A percentile compares a stretch with the other conserved stretches of the same genome.
Conservation (phyloP, 106 monocot species). For the Iris macrosiphon region DNA sequence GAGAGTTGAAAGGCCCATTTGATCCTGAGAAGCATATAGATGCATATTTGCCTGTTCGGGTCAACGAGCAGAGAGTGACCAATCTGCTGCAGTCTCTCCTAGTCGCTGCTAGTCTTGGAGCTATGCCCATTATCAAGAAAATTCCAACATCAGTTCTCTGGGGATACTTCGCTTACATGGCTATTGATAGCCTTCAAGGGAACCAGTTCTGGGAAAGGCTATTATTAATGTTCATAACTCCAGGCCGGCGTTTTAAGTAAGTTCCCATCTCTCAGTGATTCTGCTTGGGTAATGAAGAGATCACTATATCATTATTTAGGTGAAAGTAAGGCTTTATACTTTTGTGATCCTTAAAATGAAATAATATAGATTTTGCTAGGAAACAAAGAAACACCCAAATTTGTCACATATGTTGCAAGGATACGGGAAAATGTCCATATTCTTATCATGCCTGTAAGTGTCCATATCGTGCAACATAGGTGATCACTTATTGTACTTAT, state of each 20-base stretch:
- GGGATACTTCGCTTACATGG: conserved; percentile 54
- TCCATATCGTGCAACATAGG: too few relatives aligned
- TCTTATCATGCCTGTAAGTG: too few relatives aligned
- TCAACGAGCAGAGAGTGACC: conserved; percentile 63
- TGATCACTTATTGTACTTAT: too few relatives aligned
- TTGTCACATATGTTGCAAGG: too few relatives aligned
- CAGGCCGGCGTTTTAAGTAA: conserved; percentile 35
- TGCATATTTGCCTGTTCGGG: conserved; percentile 57
- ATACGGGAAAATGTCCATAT: too few relatives aligned
- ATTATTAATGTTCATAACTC: conserved; percentile 30
- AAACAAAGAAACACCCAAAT: too few relatives aligned
- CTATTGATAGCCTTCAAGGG: conserved; percentile 39
- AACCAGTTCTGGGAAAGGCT: conserved; percentile 54
- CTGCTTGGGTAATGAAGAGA: background rate
- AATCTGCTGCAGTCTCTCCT: conserved; percentile 46
- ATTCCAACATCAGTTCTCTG: conserved; percentile 46
- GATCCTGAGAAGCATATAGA: conserved; percentile 72
- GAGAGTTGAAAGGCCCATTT: conserved; percentile 18
- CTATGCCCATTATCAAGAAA: conserved; percentile 36
- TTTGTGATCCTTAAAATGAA: too few relatives aligned
- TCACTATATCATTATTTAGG: too few relatives aligned
- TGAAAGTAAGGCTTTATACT: too few relatives aligned
- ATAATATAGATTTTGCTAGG: too few relatives aligned
- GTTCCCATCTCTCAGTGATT: background rate
- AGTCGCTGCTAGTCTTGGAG: conserved; percentile 36